Base-by-base conservation (phyloP, 78 protist species). In the Anaeramoeba flamelloides region DNA sequence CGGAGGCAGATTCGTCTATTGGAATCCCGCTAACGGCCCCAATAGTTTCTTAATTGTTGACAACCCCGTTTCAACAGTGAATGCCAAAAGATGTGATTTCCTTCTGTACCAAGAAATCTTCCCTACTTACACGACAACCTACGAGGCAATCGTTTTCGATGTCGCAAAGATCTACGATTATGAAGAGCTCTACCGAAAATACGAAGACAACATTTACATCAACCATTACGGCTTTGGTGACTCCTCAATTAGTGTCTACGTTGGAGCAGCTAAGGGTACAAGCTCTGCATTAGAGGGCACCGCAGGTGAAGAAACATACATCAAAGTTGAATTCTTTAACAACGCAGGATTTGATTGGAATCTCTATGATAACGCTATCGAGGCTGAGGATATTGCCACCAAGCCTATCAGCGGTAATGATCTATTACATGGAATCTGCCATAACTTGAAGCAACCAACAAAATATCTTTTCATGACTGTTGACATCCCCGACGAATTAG, bases 11-110 rank as follows among this genome's bases (percentile, higher is more conserved):
- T 76, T 76, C 78, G 17, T 12, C 17, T 76, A 76, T 36, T 76
- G 78, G 78, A 76, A 76, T 36, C 78, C 78, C 8, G 78, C 38
- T 17, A 76, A 76, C 78, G 78, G 78, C 8, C 78, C 78, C 8
- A 76, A 76, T 17, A 26, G 38, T 22, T 76, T 76, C 78, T 12
- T 76, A 22, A 17, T 76, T 36, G 78, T 76, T 33, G 78, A 76
- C 78, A 36, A 76, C 74, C 74, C 34, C 8, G 38, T 36, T 12
- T 26, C 38, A 26, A 36, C 38, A 33, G 38, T 36, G 17, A 33
- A 26, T 33, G 78, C 74, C 8, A 76, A 8, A 33, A 8, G 78
- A 76, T 26, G 74, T 17, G 78, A 76, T 36, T 22, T 76, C 17
- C 12, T 17, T 17, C 8, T 76, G 38, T 33, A 37, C 38, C 38